Conservation (phyloP, 257 asterid species). For the Buddleja alternifolia region DNA sequence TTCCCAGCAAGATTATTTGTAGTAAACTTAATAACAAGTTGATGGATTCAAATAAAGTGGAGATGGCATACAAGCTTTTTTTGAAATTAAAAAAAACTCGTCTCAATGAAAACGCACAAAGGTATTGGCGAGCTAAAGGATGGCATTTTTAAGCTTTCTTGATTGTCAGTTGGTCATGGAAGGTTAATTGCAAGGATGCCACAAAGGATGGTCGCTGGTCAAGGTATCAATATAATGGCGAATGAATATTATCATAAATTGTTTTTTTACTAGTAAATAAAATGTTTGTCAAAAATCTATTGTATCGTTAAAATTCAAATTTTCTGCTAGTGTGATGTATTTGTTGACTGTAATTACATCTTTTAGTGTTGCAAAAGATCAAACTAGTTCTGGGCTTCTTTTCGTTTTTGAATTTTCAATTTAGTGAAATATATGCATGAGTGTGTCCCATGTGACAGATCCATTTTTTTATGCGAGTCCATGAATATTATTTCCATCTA, state of each 20-base stretch:
- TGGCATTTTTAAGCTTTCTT: constrained; percentile 69
- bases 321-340: background rate
- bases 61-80: constrained; percentile 71
- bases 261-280: background rate
- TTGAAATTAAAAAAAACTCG: constrained; percentile 74
- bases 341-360: background rate
- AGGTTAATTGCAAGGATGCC: background rate
- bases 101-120: constrained; percentile 63
- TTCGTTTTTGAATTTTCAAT: background rate
- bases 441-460: background rate
- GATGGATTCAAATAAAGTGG: constrained; percentile 66
- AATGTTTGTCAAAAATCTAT: background rate
- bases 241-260: background rate
- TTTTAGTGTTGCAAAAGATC: background rate
- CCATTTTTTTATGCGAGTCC: too few relatives aligned
- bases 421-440: background rate
- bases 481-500: too few relatives aligned
- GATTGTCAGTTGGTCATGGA: background rate
- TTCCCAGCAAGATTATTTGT: constrained; percentile 72
- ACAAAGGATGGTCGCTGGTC: background rate
- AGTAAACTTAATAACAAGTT: constrained; percentile 79
- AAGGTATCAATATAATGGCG: background rate
- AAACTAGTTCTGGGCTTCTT: background rate
- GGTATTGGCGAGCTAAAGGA: constrained; percentile 88
- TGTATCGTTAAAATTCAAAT: background rate